These are phyloP conservation scores for Haberlea rhodopensis DNA, from an alignment of 257 asterid genomes.

Conservation along the genomic window DNA sequence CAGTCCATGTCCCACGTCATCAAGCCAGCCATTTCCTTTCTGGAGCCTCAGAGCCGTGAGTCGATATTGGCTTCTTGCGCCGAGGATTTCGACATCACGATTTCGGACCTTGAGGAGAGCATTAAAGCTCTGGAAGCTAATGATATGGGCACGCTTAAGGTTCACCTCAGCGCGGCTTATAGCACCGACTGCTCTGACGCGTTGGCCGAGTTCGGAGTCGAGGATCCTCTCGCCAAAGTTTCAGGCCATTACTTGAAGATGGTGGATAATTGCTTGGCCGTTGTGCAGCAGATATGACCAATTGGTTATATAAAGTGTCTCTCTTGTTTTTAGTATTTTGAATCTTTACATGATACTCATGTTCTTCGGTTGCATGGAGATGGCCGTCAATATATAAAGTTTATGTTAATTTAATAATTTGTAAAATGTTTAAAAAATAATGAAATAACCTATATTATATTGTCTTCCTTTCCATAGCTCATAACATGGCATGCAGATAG, in stretches of 20 bases:
- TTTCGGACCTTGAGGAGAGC: constrained; percentile 29
- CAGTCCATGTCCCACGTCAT: constrained; percentile 14
- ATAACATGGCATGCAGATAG: too few species aligned
- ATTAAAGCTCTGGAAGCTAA: constrained; percentile 21
- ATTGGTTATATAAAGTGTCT: too few species aligned
- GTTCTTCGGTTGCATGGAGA: too few species aligned
- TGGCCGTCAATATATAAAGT: too few species aligned
- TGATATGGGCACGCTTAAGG: constrained; percentile 29
- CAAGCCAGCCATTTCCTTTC: constrained; percentile 18
- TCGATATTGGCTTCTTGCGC: constrained; percentile 25
- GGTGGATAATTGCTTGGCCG: constrained; percentile 43
- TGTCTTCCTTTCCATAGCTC: too few species aligned
- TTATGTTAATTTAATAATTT: too few species aligned
- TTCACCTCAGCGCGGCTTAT: constrained; percentile 35
- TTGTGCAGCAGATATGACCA: constrained; percentile 28
- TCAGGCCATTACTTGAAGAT: constrained; percentile 16
- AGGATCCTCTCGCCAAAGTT: constrained; percentile 14
- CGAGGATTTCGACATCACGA: constrained; percentile 22
- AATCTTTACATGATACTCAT: too few species aligned
- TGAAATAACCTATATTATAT: too few species aligned
- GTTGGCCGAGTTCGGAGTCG: constrained; percentile 29
- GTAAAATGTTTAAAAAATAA: too few species aligned
- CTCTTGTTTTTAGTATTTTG: too few species aligned
- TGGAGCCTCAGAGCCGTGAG: constrained; percentile 6
- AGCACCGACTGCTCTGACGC: constrained; percentile 35